phyloP scores from a whole-genome alignment of 2,329 filamentous ascomycete species.

The Cercospora brassicicola region DNA sequence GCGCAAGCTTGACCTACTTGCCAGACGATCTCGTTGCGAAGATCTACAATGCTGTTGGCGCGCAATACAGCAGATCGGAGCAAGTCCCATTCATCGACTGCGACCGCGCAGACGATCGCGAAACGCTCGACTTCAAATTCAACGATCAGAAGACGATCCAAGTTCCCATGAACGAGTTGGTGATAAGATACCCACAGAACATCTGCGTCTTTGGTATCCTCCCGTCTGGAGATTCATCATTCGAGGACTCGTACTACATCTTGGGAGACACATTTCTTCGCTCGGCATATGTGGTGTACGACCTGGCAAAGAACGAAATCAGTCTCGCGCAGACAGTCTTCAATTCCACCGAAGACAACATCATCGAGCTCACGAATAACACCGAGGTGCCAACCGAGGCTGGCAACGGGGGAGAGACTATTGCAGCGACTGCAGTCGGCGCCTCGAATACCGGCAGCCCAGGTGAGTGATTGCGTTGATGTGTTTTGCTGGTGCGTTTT shows the following conservation, averaged over 20 bases:
- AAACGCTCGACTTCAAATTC: slow-evolving; percentile 59
- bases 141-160: slow-evolving; percentile 52
- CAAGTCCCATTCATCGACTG: slow-evolving; percentile 33
- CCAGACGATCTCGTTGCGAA: slow-evolving; percentile 58
- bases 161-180: slow-evolving; percentile 57
- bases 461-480: slow-evolving; percentile 5
- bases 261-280: slow-evolving; percentile 65
- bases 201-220: slow-evolving; percentile 18
- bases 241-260: slow-evolving; percentile 49
- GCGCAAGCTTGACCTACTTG: slow-evolving; percentile 69
- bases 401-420: slow-evolving; percentile 13
- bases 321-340: slow-evolving; percentile 62
- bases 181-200: slow-evolving; percentile 44
- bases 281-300: slow-evolving; percentile 64
- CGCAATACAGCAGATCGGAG: slow-evolving; percentile 42
- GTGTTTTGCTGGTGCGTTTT: not conserved
- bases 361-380: slow-evolving; percentile 54
- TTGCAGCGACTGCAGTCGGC: slow-evolving; percentile 10
- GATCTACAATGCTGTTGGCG: slow-evolving; percentile 45
- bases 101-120: slow-evolving; percentile 45
- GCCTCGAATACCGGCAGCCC: slow-evolving; percentile 7
- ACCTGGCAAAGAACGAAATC: slow-evolving; percentile 60
- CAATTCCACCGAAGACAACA: slow-evolving; percentile 53
- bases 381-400: slow-evolving; percentile 8
- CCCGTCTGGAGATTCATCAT: slow-evolving; percentile 49